Base-by-base conservation (phyloP, 2,329 filamentous ascomycete species). In the Phialophora tarda region DNA sequence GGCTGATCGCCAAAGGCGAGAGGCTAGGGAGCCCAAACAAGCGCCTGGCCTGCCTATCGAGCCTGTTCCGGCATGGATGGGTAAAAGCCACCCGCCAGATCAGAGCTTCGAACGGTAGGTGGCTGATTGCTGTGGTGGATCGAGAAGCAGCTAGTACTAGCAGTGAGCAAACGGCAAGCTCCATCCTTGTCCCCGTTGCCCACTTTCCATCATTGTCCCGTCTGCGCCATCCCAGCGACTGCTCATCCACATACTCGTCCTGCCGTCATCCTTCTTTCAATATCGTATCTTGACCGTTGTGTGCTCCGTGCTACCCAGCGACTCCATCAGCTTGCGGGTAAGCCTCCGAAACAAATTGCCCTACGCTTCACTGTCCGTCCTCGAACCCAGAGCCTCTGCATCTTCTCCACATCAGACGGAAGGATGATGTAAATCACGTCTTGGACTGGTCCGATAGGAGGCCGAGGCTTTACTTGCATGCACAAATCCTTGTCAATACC, bases 1-100 rank as follows among this genome's bases (percentile, higher is more conserved):
- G 60, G 64, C 44, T 63, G 60, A 66, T 66, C 60, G 48, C 30
- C 64, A 50, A 24, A 26, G 47, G n/a, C 26, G 50, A 63, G 47
- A 63, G 60, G 54, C 60, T 60, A 41, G 26, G 21, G 5, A 14
- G 8, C 56, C 30, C 26, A 41, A 41, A 61, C 59, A 61, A 51
- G 59, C 59, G 59, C 47, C 58, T 21, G 32, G 47, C 8, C 30
- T 26, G 48, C 59, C 47, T 54, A 28, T 24, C 47, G 59, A 53
- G 44, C 28, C 14, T 51, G 11, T 61, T 59, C 30, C 23, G 6
- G 44, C 47, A 32, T 38, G 14, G 21, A 51, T 23, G 58, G 44
- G 32, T 23, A 26, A 60, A 60, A 38, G 59, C 59, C 48, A 61
- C 28, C 44, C 28, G 59, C 47, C 30, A 34, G 30, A 61, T 53